These are phyloP conservation scores for Orbilia ellipsospora DNA, from an alignment of 2,329 filamentous ascomycete species.

Conservation along the genomic window DNA sequence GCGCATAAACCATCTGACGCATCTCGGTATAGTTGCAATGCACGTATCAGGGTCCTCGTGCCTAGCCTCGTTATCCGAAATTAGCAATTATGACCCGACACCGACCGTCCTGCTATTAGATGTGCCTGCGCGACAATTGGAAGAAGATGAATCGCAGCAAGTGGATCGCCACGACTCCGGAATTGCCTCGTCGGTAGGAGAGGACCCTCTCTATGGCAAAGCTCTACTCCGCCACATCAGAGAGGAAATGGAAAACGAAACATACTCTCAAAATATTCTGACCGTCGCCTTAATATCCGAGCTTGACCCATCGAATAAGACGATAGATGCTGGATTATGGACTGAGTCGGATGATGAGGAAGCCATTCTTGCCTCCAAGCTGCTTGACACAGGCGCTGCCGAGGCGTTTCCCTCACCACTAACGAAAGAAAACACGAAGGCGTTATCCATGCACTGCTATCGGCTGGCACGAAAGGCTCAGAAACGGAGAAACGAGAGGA, in stretches of 20 bases:
- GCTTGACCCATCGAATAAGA: slow-evolving; percentile 61
- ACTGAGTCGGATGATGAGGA: slow-evolving; percentile 60
- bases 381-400: slow-evolving; percentile 84
- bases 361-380: slow-evolving; percentile 72
- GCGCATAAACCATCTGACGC: slow-evolving; percentile 25
- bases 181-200: slow-evolving; percentile 56
- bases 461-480: slow-evolving; percentile 75
- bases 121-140: slow-evolving; percentile 61
- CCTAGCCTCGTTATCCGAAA: slow-evolving; percentile 67
- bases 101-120: slow-evolving; percentile 70
- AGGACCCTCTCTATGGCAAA: slow-evolving; percentile 59
- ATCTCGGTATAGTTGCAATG: slow-evolving; percentile 62
- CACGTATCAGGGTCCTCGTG: slow-evolving; percentile 69
- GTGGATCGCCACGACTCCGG: slow-evolving; percentile 59
- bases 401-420: slow-evolving; percentile 87
- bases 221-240: slow-evolving; percentile 58
- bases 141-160: slow-evolving; percentile 56
- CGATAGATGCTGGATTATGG: slow-evolving; percentile 54
- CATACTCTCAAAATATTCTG: slow-evolving; percentile 59
- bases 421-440: slow-evolving; percentile 76
- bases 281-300: slow-evolving; percentile 60
- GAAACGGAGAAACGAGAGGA: slow-evolving; percentile 76
- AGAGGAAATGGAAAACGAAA: slow-evolving; percentile 57
- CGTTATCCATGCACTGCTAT: slow-evolving; percentile 84
- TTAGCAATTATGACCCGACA: slow-evolving; percentile 66